Evolutionary conservation across 352 stramenopile species (phyloP), one percentile per base, ranked within the genome.

Genomic region (Pythium phragmiticola): DNA sequence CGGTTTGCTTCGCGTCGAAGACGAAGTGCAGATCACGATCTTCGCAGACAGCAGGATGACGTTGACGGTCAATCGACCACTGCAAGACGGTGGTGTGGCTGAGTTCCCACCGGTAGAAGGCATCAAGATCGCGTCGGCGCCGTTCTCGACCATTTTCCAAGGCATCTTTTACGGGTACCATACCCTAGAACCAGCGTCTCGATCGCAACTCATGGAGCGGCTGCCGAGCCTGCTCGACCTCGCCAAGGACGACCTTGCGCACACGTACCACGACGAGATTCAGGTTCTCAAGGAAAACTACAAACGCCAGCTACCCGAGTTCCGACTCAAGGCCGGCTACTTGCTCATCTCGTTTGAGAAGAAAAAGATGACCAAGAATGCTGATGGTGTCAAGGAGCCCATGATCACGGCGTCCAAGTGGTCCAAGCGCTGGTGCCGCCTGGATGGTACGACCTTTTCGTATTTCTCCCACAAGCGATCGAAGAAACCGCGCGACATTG

Each of bases 211-310:
- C 14, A 84, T 94, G 74, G 80, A 94, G 53, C 76, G 84, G 5
- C 63, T 94, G 0, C 84, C 84, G 7, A 83, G 67, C 13, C 60
- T 94, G 19, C 65, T 94, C 0, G 84, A 94, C 61, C 63, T 89
- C 13, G 84, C 82, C 11, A 84, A 86, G 50, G 84, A 91, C 48
- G 84, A 94, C 57, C 73, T 89, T 12, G 84, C 87, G 13, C 84
- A 92, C 58, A 94, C 84, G 21, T 94, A 94, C 60, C 83, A 92
- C 66, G 84, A 94, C 39, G 84, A 94, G 42, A 94, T 94, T 50
- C 74, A 87, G 42, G 72, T 88, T 7, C 66, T 94, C 13, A 85
- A 84, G 28, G 84, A 94, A 58, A 94, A 94, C 61, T 94, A 94
- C 70, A 90, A 92, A 56, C 82, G 84, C 0, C 81, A 92, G 48